These are phyloP conservation scores for Rhinocladiella similis DNA, from an alignment of 2,329 filamentous ascomycete species.

Conservation along the genomic window DNA sequence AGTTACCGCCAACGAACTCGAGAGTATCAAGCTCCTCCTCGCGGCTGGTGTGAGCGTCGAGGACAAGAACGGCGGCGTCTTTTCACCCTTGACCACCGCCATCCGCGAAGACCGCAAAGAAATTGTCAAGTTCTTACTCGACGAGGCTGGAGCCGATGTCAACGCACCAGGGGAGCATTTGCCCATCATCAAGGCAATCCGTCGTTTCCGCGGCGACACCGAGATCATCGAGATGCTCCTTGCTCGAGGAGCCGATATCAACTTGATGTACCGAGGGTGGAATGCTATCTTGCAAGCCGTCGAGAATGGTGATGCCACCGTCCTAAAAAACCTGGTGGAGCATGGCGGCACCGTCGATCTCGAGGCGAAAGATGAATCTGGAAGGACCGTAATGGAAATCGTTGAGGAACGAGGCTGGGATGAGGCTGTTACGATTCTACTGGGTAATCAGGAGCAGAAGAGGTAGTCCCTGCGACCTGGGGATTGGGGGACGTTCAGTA, in stretches of 20 bases:
- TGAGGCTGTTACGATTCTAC: conserved; percentile 54
- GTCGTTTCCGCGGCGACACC: conserved; percentile 58
- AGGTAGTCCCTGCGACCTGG: too few relatives aligned
- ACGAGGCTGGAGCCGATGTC: conserved; percentile 62
- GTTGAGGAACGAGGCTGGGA: conserved; percentile 60
- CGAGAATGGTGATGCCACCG: conserved; percentile 60
- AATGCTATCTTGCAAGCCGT: conserved; percentile 66
- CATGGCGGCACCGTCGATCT: conserved; percentile 34
- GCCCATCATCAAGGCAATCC: conserved; percentile 68
- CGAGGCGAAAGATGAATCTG: conserved; percentile 54
- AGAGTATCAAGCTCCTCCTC: conserved; percentile 66
- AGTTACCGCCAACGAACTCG: conserved; percentile 65
- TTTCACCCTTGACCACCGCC: conserved; percentile 67
- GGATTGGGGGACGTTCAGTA: too few relatives aligned
- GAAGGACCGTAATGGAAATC: conserved; percentile 58
- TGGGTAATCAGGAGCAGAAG: conserved; percentile 2
- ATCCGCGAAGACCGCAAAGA: conserved; percentile 63
- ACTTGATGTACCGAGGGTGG: conserved; percentile 67
- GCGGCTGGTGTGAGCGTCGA: conserved; percentile 66
- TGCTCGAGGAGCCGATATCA: conserved; percentile 65
- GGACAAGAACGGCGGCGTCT: conserved; percentile 72
- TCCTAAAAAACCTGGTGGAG: conserved; percentile 52
- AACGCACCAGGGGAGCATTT: conserved; percentile 70
- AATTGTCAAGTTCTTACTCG: conserved; percentile 63
- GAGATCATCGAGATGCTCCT: conserved; percentile 65